phyloP scores from a whole-genome alignment of 345 rosid species.

The Sonneratia alba region DNA sequence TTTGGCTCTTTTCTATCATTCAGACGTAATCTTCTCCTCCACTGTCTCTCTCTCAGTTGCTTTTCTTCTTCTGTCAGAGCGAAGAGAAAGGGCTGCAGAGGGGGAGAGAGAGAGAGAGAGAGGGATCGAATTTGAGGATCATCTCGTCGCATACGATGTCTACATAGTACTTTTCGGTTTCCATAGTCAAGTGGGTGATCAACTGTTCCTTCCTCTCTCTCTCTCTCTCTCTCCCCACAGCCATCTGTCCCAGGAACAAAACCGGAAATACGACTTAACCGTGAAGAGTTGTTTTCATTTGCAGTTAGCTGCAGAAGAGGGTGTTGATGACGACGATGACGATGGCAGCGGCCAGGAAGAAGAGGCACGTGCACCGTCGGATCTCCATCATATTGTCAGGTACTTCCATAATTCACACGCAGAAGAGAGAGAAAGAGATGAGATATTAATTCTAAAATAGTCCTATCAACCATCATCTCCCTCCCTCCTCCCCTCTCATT shows the following conservation, averaged over 20 bases:
- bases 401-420: conserved; percentile 10
- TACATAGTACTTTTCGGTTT: no score
- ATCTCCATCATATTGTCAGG: conserved; percentile 55
- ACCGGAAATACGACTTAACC: background rate
- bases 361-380: conserved; percentile 67
- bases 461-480: background rate
- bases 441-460: background rate
- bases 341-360: conserved; percentile 3
- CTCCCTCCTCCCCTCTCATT: conserved; percentile 4
- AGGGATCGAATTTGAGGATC: no score
- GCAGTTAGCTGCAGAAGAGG: background rate
- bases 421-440: no score
- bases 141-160: no score
- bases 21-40: no score
- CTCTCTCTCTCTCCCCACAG: background rate
- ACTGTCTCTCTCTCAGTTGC: no score
- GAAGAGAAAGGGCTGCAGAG: no score
- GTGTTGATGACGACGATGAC: conserved; percentile 27
- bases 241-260: background rate
- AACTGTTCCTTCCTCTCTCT: background rate
- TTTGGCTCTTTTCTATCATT: no score
- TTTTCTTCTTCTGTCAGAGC: no score
- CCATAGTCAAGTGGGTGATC: no score
- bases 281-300: background rate
- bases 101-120: no score